These are phyloP conservation scores for Aspergillus fijiensis DNA, from an alignment of 2,329 filamentous ascomycete species.

Conservation along the genomic window DNA sequence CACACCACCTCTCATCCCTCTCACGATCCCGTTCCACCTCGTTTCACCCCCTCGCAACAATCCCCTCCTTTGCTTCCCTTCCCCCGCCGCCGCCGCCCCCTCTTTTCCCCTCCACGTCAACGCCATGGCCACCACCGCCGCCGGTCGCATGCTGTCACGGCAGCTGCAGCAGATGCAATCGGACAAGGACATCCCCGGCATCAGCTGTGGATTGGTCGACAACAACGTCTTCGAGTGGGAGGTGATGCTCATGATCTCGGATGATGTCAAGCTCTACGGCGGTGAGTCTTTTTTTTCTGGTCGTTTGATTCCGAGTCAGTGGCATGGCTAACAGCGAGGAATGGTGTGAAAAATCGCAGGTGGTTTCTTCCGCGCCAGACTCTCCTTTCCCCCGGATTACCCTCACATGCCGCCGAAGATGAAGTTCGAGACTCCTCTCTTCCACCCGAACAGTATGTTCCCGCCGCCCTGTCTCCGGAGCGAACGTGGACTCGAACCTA, in stretches of 20 bases:
- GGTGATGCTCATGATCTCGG: slow-evolving; percentile 97
- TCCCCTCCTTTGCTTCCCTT: slow-evolving; percentile 1
- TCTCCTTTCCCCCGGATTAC: slow-evolving; percentile 82
- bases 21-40: neutral
- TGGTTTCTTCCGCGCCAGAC: slow-evolving; percentile 83
- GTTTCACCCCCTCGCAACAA: too few species aligned
- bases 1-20: neutral
- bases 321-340: neutral
- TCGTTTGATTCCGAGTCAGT: too few species aligned
- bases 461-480: too few species aligned
- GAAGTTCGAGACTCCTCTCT: slow-evolving; percentile 81
- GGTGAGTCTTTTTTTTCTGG: slow-evolving; percentile 54
- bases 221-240: slow-evolving; percentile 97
- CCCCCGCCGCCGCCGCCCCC: neutral
- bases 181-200: slow-evolving; percentile 87
- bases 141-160: slow-evolving; percentile 67
- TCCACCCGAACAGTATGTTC: slow-evolving; percentile 79
- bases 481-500: too few species aligned
- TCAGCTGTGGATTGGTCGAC: slow-evolving; percentile 84
- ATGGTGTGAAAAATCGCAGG: slow-evolving; percentile 51
- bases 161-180: slow-evolving; percentile 95
- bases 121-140: slow-evolving; percentile 45
- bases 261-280: slow-evolving; percentile 90
- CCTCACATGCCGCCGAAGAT: slow-evolving; percentile 85
- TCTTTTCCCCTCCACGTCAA: neutral